Evolutionary conservation across 192 early-diverging fungal species (phyloP).

Genomic region (Phycomyces nitens): DNA sequence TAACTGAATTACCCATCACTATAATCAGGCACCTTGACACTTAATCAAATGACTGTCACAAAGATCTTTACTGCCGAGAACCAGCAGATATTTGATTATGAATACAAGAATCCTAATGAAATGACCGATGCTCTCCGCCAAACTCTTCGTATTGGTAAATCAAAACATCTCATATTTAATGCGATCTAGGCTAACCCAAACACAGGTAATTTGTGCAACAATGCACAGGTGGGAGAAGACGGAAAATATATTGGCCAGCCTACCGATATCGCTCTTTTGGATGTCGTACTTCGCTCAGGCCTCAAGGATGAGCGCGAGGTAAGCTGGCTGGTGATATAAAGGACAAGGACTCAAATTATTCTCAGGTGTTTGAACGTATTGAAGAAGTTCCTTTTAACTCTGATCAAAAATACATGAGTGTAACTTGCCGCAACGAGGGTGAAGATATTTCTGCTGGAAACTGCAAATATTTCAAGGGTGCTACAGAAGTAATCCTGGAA

Average conservation of each 20-base stretch:
- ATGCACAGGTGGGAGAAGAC: conserved; percentile 70
- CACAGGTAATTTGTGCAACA: conserved; percentile 87
- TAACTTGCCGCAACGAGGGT: conserved; percentile 46
- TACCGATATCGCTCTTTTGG: conserved; percentile 91
- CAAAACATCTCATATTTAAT: neutral
- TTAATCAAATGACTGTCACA: conserved; percentile 93
- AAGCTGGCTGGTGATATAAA: conserved; percentile 10
- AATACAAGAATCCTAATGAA: conserved; percentile 37
- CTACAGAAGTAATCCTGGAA: conserved; percentile 75
- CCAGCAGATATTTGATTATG: conserved; percentile 45
- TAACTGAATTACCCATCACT: conserved; percentile 7
- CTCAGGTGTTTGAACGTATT: conserved; percentile 50
- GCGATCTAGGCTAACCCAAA: neutral
- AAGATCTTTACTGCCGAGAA: conserved; percentile 68
- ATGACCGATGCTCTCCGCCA: conserved; percentile 40
- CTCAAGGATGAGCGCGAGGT: conserved; percentile 73
- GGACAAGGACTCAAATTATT: neutral
- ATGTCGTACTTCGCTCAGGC: conserved; percentile 53
- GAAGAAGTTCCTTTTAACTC: conserved; percentile 87
- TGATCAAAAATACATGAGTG: conserved; percentile 93
- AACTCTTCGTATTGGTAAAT: conserved; percentile 52
- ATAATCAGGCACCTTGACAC: conserved; percentile 75
- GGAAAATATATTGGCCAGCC: conserved; percentile 85
- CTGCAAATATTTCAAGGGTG: conserved; percentile 76
- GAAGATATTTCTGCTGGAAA: conserved; percentile 21